Conservation (phyloP, 495 filamentous ascomycete species). For the Aspergillus saccharolyticus region DNA sequence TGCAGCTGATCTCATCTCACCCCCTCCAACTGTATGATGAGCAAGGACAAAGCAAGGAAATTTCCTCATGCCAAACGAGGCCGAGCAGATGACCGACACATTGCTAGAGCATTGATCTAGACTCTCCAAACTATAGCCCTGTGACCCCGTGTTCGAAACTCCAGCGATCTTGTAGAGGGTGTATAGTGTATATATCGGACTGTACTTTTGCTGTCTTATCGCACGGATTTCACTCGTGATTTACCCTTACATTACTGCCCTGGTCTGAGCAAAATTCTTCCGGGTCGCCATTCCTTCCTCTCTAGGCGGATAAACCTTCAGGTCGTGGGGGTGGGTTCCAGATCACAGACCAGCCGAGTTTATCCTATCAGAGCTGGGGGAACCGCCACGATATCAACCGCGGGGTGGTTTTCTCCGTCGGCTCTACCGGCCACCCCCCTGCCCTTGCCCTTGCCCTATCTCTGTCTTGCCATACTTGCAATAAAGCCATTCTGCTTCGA, state of each 20-base stretch:
- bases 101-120: not conserved
- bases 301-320: conserved; percentile 3
- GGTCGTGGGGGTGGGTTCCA: not conserved
- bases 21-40: not conserved
- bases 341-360: conserved; percentile 16
- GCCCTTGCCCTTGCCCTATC: not conserved
- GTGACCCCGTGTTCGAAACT: not conserved
- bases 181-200: no score
- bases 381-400: conserved; percentile 18
- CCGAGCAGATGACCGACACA: not conserved
- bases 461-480: not conserved
- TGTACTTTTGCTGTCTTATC: conserved; percentile 15
- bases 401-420: conserved; percentile 8
- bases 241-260: no score
- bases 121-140: not conserved
- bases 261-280: not conserved
- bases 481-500: conserved; percentile 4
- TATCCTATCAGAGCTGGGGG: conserved; percentile 21
- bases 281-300: conserved; percentile 5
- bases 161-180: not conserved
- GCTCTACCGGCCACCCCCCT: conserved; percentile 1
- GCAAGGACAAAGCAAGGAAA: not conserved
- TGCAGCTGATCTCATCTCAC: not conserved
- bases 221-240: conserved; percentile 11
- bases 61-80: not conserved